These are phyloP conservation scores for Haplographium delicatum DNA, from an alignment of 495 filamentous ascomycete species.

Conservation along the genomic window DNA sequence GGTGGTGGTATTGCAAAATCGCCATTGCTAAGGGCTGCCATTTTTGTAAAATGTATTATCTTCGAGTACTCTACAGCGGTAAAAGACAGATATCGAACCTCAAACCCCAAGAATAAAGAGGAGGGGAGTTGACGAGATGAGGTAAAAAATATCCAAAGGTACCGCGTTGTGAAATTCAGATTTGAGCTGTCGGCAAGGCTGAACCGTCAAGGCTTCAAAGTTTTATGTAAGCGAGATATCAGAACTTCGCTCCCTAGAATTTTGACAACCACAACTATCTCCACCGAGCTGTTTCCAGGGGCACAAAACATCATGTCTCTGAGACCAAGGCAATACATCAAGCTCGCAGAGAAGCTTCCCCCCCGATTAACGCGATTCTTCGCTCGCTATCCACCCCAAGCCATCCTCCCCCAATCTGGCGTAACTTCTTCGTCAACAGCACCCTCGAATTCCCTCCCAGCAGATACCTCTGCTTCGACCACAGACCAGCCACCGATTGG, in stretches of 20 bases:
- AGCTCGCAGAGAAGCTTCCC: slow-evolving; percentile 63
- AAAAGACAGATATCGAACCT: too few species aligned
- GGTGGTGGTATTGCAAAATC: slow-evolving; percentile 16
- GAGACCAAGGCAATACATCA: slow-evolving; percentile 15
- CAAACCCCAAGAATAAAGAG: too few species aligned
- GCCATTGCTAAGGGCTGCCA: slow-evolving; percentile 16
- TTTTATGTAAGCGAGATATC: slow-evolving; percentile 14
- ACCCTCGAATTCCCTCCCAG: slow-evolving; percentile 19
- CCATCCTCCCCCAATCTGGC: slow-evolving; percentile 38
- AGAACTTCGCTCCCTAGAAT: background rate
- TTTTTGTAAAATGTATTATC: slow-evolving; percentile 3
- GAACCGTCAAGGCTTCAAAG: slow-evolving; percentile 17
- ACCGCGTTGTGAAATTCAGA: background rate
- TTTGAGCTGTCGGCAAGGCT: slow-evolving; percentile 14
- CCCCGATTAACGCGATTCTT: slow-evolving; percentile 80
- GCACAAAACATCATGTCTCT: slow-evolving; percentile 3
- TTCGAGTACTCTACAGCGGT: too few species aligned
- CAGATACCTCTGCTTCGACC: slow-evolving; percentile 21
- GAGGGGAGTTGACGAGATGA: background rate
- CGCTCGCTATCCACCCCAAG: slow-evolving; percentile 71
- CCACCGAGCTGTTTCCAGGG: background rate
- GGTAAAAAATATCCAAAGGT: background rate
- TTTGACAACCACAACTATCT: background rate
- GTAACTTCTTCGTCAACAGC: slow-evolving; percentile 34
- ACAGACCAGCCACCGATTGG: slow-evolving; percentile 17